Evolutionary conservation across 495 filamentous ascomycete species (phyloP).

Genomic region (Penicillium coprophilum): DNA sequence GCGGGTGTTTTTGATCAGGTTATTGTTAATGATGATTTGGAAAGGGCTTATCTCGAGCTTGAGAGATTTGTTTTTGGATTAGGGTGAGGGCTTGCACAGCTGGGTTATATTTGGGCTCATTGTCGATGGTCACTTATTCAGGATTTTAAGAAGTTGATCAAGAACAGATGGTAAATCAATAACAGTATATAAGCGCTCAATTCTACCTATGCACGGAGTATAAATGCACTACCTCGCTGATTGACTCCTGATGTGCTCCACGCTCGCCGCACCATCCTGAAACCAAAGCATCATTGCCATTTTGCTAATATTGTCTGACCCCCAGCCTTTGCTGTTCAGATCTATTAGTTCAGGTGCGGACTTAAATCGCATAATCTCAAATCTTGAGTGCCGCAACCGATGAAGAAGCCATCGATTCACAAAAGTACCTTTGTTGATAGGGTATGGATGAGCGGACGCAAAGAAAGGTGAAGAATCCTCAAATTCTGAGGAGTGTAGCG

Average conservation of each 20-base stretch:
- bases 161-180: neutral
- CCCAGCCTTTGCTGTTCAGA: constrained; percentile 21
- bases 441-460: constrained; percentile 6
- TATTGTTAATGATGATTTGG: neutral
- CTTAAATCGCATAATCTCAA: constrained; percentile 31
- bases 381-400: constrained; percentile 29
- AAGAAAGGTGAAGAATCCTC: constrained; percentile 20
- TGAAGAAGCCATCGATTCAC: constrained; percentile 38
- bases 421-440: constrained; percentile 19
- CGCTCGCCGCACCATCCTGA: constrained; percentile 17
- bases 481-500: constrained; percentile 15
- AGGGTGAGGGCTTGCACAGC: too few species aligned
- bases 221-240: neutral
- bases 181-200: neutral
- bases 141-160: too few species aligned
- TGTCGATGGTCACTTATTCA: too few species aligned
- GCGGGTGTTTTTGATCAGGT: neutral
- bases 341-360: constrained; percentile 21
- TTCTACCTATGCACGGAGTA: neutral
- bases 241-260: constrained; percentile 2
- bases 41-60: neutral
- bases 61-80: neutral
- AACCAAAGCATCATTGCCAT: constrained; percentile 30
- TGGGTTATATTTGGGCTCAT: too few species aligned
- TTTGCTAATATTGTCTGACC: constrained; percentile 26